These are phyloP conservation scores for Vigna hirtella DNA, from an alignment of 306 rosid species.

Conservation along the genomic window DNA sequence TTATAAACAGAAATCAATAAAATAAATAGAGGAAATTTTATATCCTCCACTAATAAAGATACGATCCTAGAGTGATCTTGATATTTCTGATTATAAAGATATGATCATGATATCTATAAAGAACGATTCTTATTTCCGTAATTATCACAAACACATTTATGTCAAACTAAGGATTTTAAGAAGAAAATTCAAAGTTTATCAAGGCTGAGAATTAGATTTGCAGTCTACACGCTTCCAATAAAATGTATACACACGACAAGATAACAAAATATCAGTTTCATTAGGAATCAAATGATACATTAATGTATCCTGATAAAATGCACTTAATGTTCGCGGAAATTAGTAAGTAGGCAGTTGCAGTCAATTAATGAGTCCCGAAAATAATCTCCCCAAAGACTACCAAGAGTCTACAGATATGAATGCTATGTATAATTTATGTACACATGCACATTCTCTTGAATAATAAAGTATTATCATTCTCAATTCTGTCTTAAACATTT, in stretches of 20 bases:
- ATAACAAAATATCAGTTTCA: background rate
- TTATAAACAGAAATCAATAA: no score
- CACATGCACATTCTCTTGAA: background rate
- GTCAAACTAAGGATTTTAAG: slow-evolving; percentile 26
- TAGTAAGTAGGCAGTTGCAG: background rate
- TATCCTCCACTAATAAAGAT: no score
- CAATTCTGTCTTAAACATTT: background rate
- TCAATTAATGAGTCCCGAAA: background rate
- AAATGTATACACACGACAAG: slow-evolving; percentile 3
- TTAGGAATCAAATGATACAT: background rate
- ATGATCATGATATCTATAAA: no score
- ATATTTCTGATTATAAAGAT: no score
- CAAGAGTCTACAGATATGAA: background rate
- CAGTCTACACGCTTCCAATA: slow-evolving; percentile 23
- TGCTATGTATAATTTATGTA: background rate
- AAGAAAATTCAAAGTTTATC: slow-evolving; percentile 17
- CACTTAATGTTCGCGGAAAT: background rate
- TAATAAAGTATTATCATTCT: background rate
- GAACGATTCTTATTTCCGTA: no score
- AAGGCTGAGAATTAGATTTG: slow-evolving; percentile 1
- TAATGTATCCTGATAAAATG: slow-evolving; percentile 2
- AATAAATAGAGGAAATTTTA: no score
- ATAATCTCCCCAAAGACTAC: background rate
- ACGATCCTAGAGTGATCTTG: no score
- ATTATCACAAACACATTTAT: background rate